Conservation (phyloP, 768 basidiomycete genomes). For the Psilocybe sp. region DNA sequence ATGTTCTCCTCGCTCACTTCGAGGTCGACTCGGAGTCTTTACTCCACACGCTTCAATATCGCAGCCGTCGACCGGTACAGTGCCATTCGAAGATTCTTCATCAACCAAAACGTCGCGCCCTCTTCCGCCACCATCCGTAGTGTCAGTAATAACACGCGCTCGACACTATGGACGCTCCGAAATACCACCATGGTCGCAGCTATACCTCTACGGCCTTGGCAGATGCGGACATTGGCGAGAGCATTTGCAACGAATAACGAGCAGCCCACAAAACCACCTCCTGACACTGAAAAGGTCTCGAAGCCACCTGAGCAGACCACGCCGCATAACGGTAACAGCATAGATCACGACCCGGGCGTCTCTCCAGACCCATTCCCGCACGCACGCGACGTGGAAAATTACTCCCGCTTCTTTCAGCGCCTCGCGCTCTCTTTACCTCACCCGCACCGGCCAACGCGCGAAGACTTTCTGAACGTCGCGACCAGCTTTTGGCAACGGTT, state of each 20-base stretch:
- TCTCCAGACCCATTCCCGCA: conserved; percentile 10
- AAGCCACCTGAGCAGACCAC: conserved; percentile 9
- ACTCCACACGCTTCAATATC: conserved; percentile 2
- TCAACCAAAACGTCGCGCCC: conserved; percentile 22
- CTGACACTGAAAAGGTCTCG: conserved; percentile 10
- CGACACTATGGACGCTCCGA: background rate
- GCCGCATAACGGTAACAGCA: background rate
- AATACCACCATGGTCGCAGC: no score
- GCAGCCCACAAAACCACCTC: conserved; percentile 7
- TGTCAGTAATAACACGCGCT: background rate
- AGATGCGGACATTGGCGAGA: background rate
- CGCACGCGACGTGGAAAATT: conserved; percentile 52
- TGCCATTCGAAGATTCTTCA: conserved; percentile 58
- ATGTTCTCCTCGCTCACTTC: conserved; percentile 2
- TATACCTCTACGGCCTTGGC: no score
- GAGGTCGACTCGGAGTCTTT: conserved; percentile 4
- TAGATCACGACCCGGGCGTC: conserved; percentile 3
- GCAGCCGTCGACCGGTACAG: conserved; percentile 51
- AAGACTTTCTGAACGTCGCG: conserved; percentile 85
- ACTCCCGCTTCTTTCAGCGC: conserved; percentile 78
- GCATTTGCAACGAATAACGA: conserved; percentile 5
- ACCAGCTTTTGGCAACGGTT: conserved; percentile 89
- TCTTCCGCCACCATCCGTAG: conserved; percentile 1
- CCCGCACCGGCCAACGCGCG: conserved; percentile 76
- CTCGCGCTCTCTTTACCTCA: conserved; percentile 77